A percentile compares a stretch with the other conserved stretches of the same genome.
Evolutionary conservation across 2,329 filamentous ascomycete species (phyloP).

Genomic region (Eurotiales sp.): DNA sequence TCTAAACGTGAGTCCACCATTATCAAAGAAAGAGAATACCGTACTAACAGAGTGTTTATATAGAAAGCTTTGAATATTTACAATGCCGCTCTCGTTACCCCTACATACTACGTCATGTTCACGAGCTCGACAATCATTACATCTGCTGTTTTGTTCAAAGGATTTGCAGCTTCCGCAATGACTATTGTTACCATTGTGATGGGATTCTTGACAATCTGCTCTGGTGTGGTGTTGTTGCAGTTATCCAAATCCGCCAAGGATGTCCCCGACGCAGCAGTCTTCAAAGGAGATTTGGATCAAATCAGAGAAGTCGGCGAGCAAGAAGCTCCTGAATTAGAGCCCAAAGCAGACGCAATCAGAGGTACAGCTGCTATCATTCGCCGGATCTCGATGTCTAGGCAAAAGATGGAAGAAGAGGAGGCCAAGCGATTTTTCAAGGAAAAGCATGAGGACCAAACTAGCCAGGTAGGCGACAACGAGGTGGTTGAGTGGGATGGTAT

Average conservation of each 20-base stretch:
- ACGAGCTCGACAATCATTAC: conserved; percentile 93
- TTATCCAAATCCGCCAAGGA: conserved; percentile 98
- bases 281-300: conserved; percentile 89
- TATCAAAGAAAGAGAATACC: background rate
- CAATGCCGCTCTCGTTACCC: conserved; percentile 94
- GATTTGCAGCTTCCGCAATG: conserved; percentile 80
- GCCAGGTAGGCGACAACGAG: conserved; percentile 74
- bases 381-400: conserved; percentile 69
- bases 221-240: conserved; percentile 86
- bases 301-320: conserved; percentile 93
- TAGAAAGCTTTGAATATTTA: conserved; percentile 98
- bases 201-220: conserved; percentile 90
- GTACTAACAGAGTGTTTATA: background rate
- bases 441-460: conserved; percentile 65
- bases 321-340: conserved; percentile 92
- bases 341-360: conserved; percentile 92
- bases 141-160: conserved; percentile 85
- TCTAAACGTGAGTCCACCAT: conserved; percentile 69
- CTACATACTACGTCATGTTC: conserved; percentile 98
- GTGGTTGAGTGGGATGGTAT: conserved; percentile 89
- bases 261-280: conserved; percentile 87
- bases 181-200: conserved; percentile 86
- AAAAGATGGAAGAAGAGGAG: conserved; percentile 77
- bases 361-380: conserved; percentile 85
- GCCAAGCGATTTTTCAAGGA: conserved; percentile 75